Evolutionary conservation across 768 basidiomycete species (phyloP), one percentile per base, ranked within the genome.

Genomic region (Tulasnella sp.): DNA sequence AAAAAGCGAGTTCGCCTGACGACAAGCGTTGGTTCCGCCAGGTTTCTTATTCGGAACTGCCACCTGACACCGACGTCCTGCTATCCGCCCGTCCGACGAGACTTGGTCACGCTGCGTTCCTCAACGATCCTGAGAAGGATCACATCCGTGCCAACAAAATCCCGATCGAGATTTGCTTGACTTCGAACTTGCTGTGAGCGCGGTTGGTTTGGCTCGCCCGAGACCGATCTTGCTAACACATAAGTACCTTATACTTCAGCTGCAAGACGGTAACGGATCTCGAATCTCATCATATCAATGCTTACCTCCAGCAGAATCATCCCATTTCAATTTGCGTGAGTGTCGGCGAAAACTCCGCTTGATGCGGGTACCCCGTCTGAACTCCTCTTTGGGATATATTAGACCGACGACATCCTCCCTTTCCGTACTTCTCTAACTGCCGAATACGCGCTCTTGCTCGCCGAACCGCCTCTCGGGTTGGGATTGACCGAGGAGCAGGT

Each of bases 391-490:
- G n/a, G 67, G 7, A 22, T 26, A 62, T 29, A 40, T n/a, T 74
- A 93, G 92, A 94, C 92, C 37, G 92, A 94, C 77, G 92, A 94
- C 77, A 87, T 84, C 5, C 86, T 94, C 19, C 88, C 88, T 0
- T 94, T 94, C 80, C 85, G 86, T 32, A 93, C 88, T 9, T 88
- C 89, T 3, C 82, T 94, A 1, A 77, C 88, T 0, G 90, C 83
- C 3, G 92, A 94, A 78, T 94, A 94, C 75, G 91, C 92, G 0
- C 81, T 94, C 6, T 84, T 94, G 40, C 81, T 94, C 69, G 92
- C 92, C 0, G 78, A 81, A 29, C 82, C 86, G n/a, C 92, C 92
- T 0, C 76, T 86, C 36, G 92, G 92, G 2, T 82, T 94, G 2
- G 92, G 90, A 0, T 79, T 94, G 62, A 80, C 81, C 0, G 84